Evolutionary conservation across 2,329 filamentous ascomycete genomes (phyloP).

Genomic region (Aquanectria penicillioides): DNA sequence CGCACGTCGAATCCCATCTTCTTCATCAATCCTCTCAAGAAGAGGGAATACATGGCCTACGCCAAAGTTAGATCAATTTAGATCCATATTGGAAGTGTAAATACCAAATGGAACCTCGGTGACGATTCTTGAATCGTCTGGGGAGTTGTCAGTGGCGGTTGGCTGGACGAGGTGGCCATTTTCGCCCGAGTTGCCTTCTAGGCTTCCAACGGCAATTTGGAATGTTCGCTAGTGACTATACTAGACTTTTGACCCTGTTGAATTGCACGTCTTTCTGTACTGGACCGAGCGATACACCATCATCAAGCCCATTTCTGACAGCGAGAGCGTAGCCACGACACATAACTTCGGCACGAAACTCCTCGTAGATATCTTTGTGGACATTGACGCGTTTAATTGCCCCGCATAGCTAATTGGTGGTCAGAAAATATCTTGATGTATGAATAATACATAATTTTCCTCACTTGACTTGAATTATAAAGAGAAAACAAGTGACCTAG

Average conservation of each 20-base stretch:
- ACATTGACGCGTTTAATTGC: constrained; percentile 68
- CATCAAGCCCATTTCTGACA: constrained; percentile 54
- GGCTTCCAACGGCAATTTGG: neutral
- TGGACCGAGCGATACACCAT: constrained; percentile 58
- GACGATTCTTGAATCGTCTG: constrained; percentile 60
- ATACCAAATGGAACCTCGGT: constrained; percentile 60
- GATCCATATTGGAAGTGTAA: neutral
- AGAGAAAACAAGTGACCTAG: constrained; percentile 10
- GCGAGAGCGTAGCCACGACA: constrained; percentile 57
- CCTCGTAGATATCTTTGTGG: constrained; percentile 62
- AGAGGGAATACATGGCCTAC: constrained; percentile 63
- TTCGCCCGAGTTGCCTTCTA: neutral
- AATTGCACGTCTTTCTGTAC: constrained; percentile 69
- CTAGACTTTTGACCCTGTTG: constrained; percentile 11
- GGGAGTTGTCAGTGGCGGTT: constrained; percentile 32
- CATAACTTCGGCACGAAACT: constrained; percentile 54
- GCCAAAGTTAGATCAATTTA: neutral
- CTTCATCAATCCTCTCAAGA: constrained; percentile 66
- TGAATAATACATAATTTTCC: too few species aligned
- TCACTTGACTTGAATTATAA: constrained; percentile 20
- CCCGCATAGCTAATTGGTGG: too few species aligned
- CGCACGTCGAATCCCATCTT: constrained; percentile 63
- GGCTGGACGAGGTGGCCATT: constrained; percentile 34
- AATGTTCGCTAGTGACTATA: neutral
- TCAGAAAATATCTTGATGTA: too few species aligned